Conservation (phyloP, 371 early-diverging fungal genomes). For the Mortierella sp. region DNA sequence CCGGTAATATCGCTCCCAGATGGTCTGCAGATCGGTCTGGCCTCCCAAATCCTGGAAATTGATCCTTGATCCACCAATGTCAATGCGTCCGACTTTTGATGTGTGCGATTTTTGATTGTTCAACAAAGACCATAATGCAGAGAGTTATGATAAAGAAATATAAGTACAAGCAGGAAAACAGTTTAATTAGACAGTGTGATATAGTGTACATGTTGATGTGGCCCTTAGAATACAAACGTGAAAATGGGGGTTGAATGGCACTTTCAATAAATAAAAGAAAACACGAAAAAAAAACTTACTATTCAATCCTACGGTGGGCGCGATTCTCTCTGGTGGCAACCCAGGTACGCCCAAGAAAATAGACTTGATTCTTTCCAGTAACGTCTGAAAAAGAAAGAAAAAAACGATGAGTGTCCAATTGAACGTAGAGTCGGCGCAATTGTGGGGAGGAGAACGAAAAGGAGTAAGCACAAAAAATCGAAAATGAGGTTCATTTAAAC, state of each 20-base stretch:
- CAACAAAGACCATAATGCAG: no score
- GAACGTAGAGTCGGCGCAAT: not conserved
- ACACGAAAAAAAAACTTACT: constrained; percentile 64
- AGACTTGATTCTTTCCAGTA: constrained; percentile 89
- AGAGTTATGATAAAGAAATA: no score
- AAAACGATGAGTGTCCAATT: constrained; percentile 17
- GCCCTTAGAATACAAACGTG: no score
- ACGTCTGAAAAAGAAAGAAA: constrained; percentile 66
- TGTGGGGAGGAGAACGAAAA: not conserved
- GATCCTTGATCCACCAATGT: constrained; percentile 73
- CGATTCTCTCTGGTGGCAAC: constrained; percentile 90
- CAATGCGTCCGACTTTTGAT: constrained; percentile 83
- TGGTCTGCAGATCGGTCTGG: constrained; percentile 86
- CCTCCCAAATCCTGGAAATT: constrained; percentile 98
- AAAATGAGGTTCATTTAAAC: not conserved
- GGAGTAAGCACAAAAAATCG: not conserved
- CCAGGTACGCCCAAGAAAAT: constrained; percentile 78
- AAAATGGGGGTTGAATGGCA: no score
- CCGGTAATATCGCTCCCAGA: constrained; percentile 96
- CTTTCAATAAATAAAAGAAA: no score
- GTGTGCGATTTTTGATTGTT: not conserved
- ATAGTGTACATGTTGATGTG: not conserved
- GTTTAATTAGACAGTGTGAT: not conserved
- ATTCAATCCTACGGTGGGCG: constrained; percentile 96
- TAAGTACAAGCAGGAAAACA: not conserved